These are phyloP conservation scores for Diaporthe eres DNA, from an alignment of 2,329 filamentous ascomycete genomes.

Conservation along the genomic window DNA sequence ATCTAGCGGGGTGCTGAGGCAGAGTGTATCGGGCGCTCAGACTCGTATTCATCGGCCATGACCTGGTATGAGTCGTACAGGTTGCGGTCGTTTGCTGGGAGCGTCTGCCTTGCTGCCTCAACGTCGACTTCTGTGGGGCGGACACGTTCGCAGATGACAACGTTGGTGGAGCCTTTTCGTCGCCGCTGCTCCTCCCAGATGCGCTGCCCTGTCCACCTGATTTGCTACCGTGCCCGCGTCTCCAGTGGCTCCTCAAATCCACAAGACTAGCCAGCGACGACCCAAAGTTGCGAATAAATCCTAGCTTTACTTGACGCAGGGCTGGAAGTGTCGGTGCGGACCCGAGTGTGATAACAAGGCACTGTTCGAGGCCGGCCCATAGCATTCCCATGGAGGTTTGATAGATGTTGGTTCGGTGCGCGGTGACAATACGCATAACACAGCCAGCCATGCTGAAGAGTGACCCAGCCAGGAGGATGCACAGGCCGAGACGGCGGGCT, in stretches of 20 bases:
- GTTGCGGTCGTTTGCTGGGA: not conserved
- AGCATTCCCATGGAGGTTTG: not conserved
- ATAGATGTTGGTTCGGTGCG: not conserved
- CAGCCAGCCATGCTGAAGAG: slow-evolving; percentile 35
- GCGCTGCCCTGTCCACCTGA: not conserved
- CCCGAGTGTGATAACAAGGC: not conserved
- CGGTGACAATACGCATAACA: slow-evolving; percentile 17
- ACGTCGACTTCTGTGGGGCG: not conserved
- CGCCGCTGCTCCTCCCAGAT: not conserved
- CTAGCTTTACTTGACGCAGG: not conserved
- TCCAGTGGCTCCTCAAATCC: not conserved
- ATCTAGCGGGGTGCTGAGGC: not conserved
- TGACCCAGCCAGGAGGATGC: slow-evolving; percentile 35
- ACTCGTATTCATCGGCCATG: not conserved
- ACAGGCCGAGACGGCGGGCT: slow-evolving; percentile 27
- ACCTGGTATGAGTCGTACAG: not conserved
- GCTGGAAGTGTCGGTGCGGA: not conserved
- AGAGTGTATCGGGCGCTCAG: not conserved
- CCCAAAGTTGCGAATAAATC: not conserved
- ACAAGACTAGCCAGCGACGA: not conserved
- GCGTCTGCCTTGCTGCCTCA: not conserved
- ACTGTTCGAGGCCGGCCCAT: not conserved
- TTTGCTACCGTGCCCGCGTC: not conserved
- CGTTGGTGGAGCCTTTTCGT: not conserved
- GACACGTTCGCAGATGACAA: not conserved